A percentile compares a stretch with the other conserved stretches of the same genome.
Conservation (phyloP, 1,284 basidiomycete species). For the Austroboletus niveus region DNA sequence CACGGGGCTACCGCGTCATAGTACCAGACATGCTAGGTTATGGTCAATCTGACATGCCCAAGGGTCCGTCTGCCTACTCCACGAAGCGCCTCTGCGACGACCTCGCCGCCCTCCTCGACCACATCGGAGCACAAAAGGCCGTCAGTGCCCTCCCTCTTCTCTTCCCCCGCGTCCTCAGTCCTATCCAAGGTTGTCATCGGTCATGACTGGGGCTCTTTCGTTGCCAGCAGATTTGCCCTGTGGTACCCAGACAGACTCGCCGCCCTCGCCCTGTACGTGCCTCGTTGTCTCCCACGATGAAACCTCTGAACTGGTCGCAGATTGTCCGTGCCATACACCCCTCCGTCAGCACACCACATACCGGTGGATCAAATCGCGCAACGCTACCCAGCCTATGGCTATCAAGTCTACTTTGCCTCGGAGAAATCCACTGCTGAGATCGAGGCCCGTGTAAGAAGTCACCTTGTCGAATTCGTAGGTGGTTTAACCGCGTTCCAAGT, state of each 20-base stretch:
- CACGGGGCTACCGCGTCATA: slow-evolving; percentile 61
- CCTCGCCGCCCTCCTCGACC: slow-evolving; percentile 60
- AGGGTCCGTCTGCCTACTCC: slow-evolving; percentile 52
- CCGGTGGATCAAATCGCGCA: slow-evolving; percentile 49
- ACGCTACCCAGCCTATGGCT: slow-evolving; percentile 54
- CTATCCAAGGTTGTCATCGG: slow-evolving; percentile 59
- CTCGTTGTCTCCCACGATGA: not conserved
- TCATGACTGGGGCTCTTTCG: slow-evolving; percentile 71
- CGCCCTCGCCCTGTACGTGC: slow-evolving; percentile 54
- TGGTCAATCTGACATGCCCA: slow-evolving; percentile 64
- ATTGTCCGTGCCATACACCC: slow-evolving; percentile 59
- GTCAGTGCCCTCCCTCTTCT: slow-evolving; percentile 36
- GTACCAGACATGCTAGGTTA: slow-evolving; percentile 75
- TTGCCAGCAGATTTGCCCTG: slow-evolving; percentile 58
- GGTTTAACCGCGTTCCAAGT: slow-evolving; percentile 10
- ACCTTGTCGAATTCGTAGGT: slow-evolving; percentile 1
- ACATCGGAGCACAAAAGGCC: slow-evolving; percentile 48
- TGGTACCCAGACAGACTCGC: slow-evolving; percentile 62
- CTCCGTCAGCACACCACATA: slow-evolving; percentile 48
- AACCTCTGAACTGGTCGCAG: slow-evolving; percentile 33
- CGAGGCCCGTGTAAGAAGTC: slow-evolving; percentile 45
- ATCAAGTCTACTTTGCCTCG: slow-evolving; percentile 62
- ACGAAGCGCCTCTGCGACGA: slow-evolving; percentile 58
- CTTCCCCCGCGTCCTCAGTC: not conserved
- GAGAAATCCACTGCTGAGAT: slow-evolving; percentile 48